Evolutionary conservation across 345 rosid genomes (phyloP).

Genomic region (Populus alba): DNA sequence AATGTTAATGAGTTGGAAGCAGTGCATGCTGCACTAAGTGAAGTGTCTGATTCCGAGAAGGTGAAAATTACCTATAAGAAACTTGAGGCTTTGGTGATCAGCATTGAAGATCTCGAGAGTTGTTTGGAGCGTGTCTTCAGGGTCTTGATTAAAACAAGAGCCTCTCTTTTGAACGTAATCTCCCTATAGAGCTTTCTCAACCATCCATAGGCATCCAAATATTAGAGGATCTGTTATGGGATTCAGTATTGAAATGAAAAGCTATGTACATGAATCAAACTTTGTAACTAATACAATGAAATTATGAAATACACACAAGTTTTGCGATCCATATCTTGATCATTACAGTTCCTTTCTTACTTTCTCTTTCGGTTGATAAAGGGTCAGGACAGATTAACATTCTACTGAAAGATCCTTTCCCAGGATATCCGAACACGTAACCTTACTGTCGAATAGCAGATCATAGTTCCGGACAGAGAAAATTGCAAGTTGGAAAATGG

Average conservation of each 20-base stretch:
- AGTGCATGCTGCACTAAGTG: constrained; percentile 33
- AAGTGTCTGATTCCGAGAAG: constrained; percentile 18
- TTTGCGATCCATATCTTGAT: not conserved
- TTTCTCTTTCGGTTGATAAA: too few relatives aligned
- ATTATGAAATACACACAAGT: constrained; percentile 7
- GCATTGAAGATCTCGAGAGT: constrained; percentile 49
- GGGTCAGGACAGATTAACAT: too few relatives aligned
- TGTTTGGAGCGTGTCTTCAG: constrained; percentile 55
- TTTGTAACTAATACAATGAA: not conserved
- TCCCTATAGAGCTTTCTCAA: constrained; percentile 36
- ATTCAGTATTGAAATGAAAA: constrained; percentile 4
- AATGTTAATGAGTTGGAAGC: constrained; percentile 42
- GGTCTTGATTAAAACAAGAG: constrained; percentile 55
- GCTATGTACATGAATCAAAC: not conserved
- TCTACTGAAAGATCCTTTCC: too few relatives aligned
- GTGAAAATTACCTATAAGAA: constrained; percentile 29
- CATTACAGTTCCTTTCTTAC: not conserved
- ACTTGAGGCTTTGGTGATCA: constrained; percentile 42
- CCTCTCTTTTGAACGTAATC: constrained; percentile 62
- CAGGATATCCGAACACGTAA: too few relatives aligned
- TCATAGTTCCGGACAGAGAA: too few relatives aligned
- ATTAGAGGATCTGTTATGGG: constrained; percentile 28
- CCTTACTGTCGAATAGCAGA: too few relatives aligned
- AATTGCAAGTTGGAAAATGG: too few relatives aligned
- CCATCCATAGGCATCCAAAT: constrained; percentile 20